Evolutionary conservation across 176 grass and related monocot genomes (phyloP).

Genomic region (Cenchrus fungigraminus): DNA sequence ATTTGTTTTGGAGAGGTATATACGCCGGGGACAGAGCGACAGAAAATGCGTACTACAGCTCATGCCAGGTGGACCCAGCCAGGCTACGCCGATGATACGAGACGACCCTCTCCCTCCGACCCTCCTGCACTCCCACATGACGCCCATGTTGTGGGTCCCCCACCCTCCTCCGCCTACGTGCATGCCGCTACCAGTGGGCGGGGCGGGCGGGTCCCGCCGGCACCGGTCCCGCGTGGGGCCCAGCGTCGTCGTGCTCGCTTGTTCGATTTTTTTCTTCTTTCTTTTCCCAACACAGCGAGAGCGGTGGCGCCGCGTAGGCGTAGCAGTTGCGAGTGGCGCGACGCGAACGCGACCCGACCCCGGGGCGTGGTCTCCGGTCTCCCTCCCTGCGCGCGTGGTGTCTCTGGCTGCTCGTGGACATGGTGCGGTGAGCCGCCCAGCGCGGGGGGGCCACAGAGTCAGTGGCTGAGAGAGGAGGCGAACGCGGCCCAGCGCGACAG

Average conservation of each 20-base stretch:
- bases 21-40: not conserved
- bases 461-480: not conserved
- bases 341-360: not conserved
- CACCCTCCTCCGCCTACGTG: not conserved
- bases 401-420: not conserved
- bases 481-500: constrained; percentile 5
- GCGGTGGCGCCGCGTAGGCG: not conserved
- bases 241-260: not conserved
- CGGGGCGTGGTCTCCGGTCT: not conserved
- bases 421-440: not conserved
- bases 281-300: not conserved
- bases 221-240: not conserved
- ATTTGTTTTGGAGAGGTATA: not conserved
- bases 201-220: not conserved
- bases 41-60: not conserved
- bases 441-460: not conserved
- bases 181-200: not conserved
- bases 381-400: not conserved
- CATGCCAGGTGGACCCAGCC: constrained; percentile 4
- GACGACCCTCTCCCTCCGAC: not conserved
- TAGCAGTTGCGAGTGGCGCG: not conserved
- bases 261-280: not conserved
- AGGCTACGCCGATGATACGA: not conserved
- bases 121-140: not conserved
- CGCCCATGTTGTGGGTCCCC: constrained; percentile 7